Evolutionary conservation across 202 grass and related monocot species (phyloP).

Genomic region (Eragrostis tef): DNA sequence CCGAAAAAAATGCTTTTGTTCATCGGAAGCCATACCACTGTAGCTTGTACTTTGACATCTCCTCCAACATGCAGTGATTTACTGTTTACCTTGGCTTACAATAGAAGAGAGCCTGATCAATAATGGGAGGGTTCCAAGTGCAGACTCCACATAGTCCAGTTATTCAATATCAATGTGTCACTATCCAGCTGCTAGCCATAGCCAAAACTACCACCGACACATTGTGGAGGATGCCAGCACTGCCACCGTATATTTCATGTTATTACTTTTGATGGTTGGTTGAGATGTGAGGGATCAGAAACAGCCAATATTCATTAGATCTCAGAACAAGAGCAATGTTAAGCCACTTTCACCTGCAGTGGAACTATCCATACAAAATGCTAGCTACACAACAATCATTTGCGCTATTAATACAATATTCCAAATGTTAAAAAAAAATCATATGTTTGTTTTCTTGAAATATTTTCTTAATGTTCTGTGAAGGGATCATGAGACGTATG

Average conservation of each 20-base stretch:
- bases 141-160: constrained; percentile 1
- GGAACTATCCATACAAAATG: neutral
- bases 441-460: neutral
- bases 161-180: constrained; percentile 19
- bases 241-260: neutral
- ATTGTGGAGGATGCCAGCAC: constrained; percentile 14
- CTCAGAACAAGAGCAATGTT: constrained; percentile 1
- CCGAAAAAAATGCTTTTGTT: constrained; percentile 1
- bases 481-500: constrained; percentile 3
- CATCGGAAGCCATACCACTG: constrained; percentile 12
- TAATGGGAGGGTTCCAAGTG: constrained; percentile 19
- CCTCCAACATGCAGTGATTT: constrained; percentile 13
- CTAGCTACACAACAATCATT: constrained; percentile 31
- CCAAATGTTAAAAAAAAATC: neutral
- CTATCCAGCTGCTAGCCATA: constrained; percentile 26
- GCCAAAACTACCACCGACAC: neutral
- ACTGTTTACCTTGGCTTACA: constrained; percentile 48
- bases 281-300: constrained; percentile 33
- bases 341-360: constrained; percentile 42
- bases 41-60: constrained; percentile 28
- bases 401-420: neutral
- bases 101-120: constrained; percentile 40
- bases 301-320: constrained; percentile 26
- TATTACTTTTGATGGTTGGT: constrained; percentile 41
- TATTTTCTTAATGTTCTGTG: constrained; percentile 24